phyloP scores from a whole-genome alignment of 495 filamentous ascomycete genomes.

The Xeromyces bisporus region DNA sequence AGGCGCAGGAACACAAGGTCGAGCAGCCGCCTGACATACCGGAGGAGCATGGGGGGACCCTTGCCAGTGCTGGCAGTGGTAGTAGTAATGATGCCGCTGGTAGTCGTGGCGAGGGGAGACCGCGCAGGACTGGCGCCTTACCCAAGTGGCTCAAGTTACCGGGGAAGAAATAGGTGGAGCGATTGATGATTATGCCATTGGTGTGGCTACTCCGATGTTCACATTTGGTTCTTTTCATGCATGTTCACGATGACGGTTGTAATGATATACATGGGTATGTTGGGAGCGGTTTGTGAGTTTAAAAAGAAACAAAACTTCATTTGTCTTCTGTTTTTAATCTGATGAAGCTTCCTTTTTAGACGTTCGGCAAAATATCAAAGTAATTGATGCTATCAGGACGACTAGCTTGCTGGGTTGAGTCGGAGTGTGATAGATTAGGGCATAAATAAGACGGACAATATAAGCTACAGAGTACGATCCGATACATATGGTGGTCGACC shows the following conservation, averaged over 20 bases:
- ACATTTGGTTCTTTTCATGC: not conserved
- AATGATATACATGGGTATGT: not conserved
- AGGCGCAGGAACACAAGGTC: conserved; percentile 50
- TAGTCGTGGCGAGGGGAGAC: conserved; percentile 27
- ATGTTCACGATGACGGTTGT: not conserved
- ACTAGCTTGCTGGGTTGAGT: too few species aligned
- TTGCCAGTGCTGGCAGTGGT: conserved; percentile 5
- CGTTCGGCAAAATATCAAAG: too few species aligned
- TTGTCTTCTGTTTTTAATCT: too few species aligned
- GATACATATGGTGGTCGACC: too few species aligned
- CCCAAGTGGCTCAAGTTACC: conserved; percentile 58
- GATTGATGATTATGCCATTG: too few species aligned
- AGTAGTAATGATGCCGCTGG: conserved; percentile 13
- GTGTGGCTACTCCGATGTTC: too few species aligned
- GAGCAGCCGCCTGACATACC: conserved; percentile 25
- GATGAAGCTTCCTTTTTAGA: too few species aligned
- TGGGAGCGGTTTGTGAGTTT: not conserved
- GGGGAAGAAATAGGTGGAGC: conserved; percentile 38
- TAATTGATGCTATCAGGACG: too few species aligned
- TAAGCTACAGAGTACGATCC: too few species aligned
- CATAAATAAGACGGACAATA: too few species aligned
- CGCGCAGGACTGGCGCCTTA: conserved; percentile 27
- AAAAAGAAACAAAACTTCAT: too few species aligned
- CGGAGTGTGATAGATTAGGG: too few species aligned
- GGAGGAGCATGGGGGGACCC: conserved; percentile 26